A percentile compares a stretch with the other conserved stretches of the same genome.
These are phyloP conservation scores for Starmerella vaccinii DNA, from an alignment of 805 yeast species.

Conservation along the genomic window DNA sequence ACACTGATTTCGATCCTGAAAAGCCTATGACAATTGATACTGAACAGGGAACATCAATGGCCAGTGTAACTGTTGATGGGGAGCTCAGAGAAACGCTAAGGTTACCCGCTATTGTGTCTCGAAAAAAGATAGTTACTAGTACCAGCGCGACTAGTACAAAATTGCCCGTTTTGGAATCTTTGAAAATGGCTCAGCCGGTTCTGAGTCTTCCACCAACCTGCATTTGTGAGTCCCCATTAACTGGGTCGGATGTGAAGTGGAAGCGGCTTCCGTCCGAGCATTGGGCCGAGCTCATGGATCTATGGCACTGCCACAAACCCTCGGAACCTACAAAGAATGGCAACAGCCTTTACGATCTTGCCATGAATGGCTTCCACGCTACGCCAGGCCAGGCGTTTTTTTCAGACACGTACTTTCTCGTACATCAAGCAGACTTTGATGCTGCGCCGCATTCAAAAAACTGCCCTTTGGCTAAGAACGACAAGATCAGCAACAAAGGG, in stretches of 20 bases:
- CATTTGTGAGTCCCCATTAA: neutral
- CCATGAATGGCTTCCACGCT: constrained; percentile 34
- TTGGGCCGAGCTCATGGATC: constrained; percentile 94
- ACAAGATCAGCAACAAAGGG: neutral
- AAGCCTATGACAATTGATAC: neutral
- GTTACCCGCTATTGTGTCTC: neutral
- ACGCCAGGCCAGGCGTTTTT: constrained; percentile 36
- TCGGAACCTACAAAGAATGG: constrained; percentile 10
- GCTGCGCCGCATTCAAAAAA: neutral
- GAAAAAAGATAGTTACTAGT: neutral
- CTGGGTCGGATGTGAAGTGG: constrained; percentile 15
- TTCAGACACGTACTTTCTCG: constrained; percentile 48
- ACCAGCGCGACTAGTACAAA: neutral
- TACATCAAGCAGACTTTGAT: constrained; percentile 27
- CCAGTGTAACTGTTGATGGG: neutral
- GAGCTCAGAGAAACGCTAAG: neutral
- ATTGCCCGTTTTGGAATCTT: neutral
- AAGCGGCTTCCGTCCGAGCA: constrained; percentile 77
- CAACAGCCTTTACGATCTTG: constrained; percentile 23
- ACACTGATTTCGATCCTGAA: neutral
- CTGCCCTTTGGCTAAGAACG: neutral
- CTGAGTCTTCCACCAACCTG: neutral
- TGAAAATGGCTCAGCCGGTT: neutral
- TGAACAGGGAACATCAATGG: neutral
- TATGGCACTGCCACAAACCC: constrained; percentile 85